phyloP scores from a whole-genome alignment of 176 grass and related monocot genomes.

The Guadua angustifolia region DNA sequence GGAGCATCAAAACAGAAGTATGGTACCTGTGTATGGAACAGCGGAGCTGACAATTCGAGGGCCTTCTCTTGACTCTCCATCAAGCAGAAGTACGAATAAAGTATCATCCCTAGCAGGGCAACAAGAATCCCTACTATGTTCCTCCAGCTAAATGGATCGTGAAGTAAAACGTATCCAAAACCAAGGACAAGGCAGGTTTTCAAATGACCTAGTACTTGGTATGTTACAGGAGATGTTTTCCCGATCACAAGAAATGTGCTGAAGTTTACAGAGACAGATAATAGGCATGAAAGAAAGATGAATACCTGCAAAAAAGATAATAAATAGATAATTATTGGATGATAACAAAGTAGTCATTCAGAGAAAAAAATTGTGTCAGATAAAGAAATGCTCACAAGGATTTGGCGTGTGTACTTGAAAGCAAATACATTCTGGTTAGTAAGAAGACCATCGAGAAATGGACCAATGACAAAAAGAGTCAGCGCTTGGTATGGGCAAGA shows the following conservation, averaged over 20 bases:
- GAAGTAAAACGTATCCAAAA: conserved; percentile 77
- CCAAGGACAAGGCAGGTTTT: conserved; percentile 68
- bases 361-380: no score
- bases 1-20: background rate
- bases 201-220: conserved; percentile 70
- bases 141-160: conserved; percentile 72
- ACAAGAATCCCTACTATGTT: conserved; percentile 65
- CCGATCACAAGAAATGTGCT: conserved; percentile 78
- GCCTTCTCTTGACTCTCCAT: conserved; percentile 57
- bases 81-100: conserved; percentile 63
- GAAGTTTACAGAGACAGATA: conserved; percentile 76
- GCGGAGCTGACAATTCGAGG: conserved; percentile 30
- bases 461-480: conserved; percentile 54
- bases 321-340: conserved; percentile 15
- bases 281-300: conserved; percentile 64
- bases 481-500: conserved; percentile 73
- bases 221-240: conserved; percentile 71
- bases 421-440: conserved; percentile 68
- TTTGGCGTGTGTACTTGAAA: conserved; percentile 64
- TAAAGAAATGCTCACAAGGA: conserved; percentile 51
- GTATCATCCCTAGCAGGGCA: conserved; percentile 66
- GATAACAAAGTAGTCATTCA: background rate
- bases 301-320: conserved; percentile 57
- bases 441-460: conserved; percentile 70
- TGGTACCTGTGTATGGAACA: background rate